Evolutionary conservation across 495 filamentous ascomycete genomes (phyloP).

Genomic region (Filosporella fistucella): DNA sequence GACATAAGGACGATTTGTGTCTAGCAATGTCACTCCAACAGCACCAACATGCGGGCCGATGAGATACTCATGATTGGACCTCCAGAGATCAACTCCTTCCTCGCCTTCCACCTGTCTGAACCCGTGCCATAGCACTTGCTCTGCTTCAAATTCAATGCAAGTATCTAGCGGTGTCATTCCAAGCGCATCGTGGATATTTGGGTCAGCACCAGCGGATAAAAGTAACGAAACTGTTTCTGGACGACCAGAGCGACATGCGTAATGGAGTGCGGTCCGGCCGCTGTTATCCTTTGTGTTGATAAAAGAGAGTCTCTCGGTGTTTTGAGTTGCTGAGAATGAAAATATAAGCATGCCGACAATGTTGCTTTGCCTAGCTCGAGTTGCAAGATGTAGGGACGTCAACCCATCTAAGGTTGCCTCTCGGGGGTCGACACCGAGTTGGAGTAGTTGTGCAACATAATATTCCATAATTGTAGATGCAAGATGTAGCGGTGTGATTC

Average conservation of each 20-base stretch:
- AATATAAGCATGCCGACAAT: slow-evolving; percentile 29
- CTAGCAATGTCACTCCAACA: neutral
- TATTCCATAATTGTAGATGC: slow-evolving; percentile 29
- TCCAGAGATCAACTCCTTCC: neutral
- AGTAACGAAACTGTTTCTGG: slow-evolving; percentile 34
- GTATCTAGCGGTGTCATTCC: slow-evolving; percentile 20
- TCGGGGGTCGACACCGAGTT: slow-evolving; percentile 33
- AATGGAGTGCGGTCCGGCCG: slow-evolving; percentile 37
- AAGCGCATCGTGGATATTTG: slow-evolving; percentile 12
- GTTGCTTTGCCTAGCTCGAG: slow-evolving; percentile 30
- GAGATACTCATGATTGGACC: neutral
- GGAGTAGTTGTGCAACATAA: slow-evolving; percentile 27
- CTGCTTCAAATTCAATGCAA: slow-evolving; percentile 17
- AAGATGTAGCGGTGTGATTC: slow-evolving; percentile 29
- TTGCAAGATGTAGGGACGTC: slow-evolving; percentile 38
- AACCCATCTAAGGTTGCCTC: slow-evolving; percentile 27
- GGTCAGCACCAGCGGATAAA: slow-evolving; percentile 34
- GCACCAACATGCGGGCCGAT: neutral
- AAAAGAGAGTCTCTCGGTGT: neutral
- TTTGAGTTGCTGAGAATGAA: neutral
- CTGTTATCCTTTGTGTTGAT: neutral
- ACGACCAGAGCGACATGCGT: slow-evolving; percentile 35
- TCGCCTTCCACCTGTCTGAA: neutral
- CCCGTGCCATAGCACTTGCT: slow-evolving; percentile 4
- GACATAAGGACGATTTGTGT: no score